Conservation (phyloP, 129 eudicot species). For the Lonicera japonica region DNA sequence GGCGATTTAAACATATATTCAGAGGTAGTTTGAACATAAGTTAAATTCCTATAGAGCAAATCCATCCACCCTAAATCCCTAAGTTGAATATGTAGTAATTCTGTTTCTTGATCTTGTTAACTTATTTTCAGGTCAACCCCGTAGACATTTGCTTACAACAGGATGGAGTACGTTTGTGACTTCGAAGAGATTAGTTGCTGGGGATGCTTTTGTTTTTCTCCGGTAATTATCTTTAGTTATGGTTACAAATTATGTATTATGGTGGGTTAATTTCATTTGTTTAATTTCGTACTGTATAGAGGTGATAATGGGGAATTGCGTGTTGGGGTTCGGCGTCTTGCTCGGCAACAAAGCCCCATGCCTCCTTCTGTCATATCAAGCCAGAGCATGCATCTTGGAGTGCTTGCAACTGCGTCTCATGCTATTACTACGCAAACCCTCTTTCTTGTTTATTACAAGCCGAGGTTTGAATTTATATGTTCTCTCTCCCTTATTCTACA, state of each 20-base stretch:
- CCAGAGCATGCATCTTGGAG: constrained; percentile 74
- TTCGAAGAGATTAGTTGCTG: constrained; percentile 60
- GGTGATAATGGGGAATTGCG: constrained; percentile 47
- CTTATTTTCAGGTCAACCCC: constrained; percentile 50
- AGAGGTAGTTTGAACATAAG: constrained; percentile 30
- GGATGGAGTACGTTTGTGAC: constrained; percentile 77
- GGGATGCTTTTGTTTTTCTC: constrained; percentile 66
- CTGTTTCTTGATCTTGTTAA: neutral
- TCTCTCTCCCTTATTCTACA: neutral
- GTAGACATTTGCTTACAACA: constrained; percentile 68
- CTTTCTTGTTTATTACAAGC: constrained; percentile 61
- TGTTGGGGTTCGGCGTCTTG: constrained; percentile 58
- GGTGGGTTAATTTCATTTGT: constrained; percentile 1
- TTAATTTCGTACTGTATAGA: constrained; percentile 22
- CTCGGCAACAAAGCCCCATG: constrained; percentile 44
- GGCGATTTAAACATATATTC: constrained; percentile 66
- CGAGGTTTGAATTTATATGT: constrained; percentile 39
- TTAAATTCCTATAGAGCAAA: neutral
- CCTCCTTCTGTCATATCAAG: constrained; percentile 63
- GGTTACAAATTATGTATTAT: neutral
- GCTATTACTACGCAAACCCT: constrained; percentile 47
- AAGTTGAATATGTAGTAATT: constrained; percentile 19
- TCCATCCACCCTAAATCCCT: too few relatives aligned
- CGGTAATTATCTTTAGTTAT: constrained; percentile 33
- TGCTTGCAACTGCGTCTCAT: constrained; percentile 69